Evolutionary conservation across 2,329 filamentous ascomycete species (phyloP).

Genomic region (Xylaria sp.): DNA sequence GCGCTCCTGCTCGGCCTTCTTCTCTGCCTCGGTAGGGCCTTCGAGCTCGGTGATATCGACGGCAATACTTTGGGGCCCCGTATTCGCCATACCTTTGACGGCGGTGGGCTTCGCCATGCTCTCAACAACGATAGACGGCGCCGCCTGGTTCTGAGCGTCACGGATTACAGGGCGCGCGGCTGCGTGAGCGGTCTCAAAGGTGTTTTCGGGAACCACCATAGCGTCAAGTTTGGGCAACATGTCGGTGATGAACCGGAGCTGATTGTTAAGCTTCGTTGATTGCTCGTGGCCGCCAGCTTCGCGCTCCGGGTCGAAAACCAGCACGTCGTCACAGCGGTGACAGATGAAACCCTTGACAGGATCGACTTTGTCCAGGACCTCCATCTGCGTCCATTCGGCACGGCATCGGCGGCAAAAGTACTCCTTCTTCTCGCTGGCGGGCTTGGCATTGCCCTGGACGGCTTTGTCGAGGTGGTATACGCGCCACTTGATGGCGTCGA

Average conservation of each 20-base stretch:
- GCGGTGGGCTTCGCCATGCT: slow-evolving; percentile 63
- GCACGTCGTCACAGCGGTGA: slow-evolving; percentile 72
- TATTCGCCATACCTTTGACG: slow-evolving; percentile 71
- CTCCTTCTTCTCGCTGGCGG: slow-evolving; percentile 87
- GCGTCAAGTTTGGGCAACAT: slow-evolving; percentile 78
- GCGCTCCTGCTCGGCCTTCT: slow-evolving; percentile 66
- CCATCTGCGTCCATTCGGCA: slow-evolving; percentile 86
- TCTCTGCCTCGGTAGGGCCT: slow-evolving; percentile 70
- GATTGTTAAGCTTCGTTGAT: slow-evolving; percentile 75
- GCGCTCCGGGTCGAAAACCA: slow-evolving; percentile 70
- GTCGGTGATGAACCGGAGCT: slow-evolving; percentile 79
- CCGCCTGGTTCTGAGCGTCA: slow-evolving; percentile 70
- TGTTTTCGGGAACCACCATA: slow-evolving; percentile 75
- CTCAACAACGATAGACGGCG: slow-evolving; percentile 64
- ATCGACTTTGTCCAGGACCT: slow-evolving; percentile 80
- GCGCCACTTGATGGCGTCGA: slow-evolving; percentile 96
- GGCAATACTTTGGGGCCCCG: slow-evolving; percentile 70
- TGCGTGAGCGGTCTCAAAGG: slow-evolving; percentile 71
- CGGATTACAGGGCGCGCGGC: slow-evolving; percentile 68
- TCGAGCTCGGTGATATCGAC: slow-evolving; percentile 71
- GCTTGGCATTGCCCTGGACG: slow-evolving; percentile 82
- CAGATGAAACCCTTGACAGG: slow-evolving; percentile 75
- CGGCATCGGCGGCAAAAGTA: slow-evolving; percentile 84
- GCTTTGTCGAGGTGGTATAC: slow-evolving; percentile 87
- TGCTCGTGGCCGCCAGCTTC: slow-evolving; percentile 74